Conservation (phyloP, 148 eudicot genomes). For the Amaranthus hypochondriacus region DNA sequence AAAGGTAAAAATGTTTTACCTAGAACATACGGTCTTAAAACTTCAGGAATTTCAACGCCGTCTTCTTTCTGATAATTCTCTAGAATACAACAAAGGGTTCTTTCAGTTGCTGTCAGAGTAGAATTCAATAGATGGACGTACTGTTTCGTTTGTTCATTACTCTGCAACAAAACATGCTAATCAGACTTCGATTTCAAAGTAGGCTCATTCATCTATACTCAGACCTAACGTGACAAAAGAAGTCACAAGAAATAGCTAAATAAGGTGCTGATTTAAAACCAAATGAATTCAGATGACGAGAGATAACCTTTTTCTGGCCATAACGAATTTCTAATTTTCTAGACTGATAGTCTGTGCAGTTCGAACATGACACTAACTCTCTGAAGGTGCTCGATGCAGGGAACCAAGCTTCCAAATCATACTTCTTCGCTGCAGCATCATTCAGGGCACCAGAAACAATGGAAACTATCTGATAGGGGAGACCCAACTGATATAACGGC, state of each 20-base stretch:
- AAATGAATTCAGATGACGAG: not conserved
- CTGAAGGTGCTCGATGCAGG: constrained; percentile 71
- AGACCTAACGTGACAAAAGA: not conserved
- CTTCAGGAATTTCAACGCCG: constrained; percentile 80
- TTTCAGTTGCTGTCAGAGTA: constrained; percentile 85
- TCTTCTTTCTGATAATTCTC: constrained; percentile 85
- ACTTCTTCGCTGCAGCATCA: constrained; percentile 96
- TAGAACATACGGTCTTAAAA: constrained; percentile 49
- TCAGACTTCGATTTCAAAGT: not conserved
- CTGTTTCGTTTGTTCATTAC: constrained; percentile 69
- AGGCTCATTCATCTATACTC: not conserved
- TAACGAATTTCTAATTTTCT: constrained; percentile 72
- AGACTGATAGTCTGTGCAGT: constrained; percentile 93
- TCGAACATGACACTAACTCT: constrained; percentile 94
- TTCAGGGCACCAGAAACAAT: constrained; percentile 93
- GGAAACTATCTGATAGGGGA: constrained; percentile 81
- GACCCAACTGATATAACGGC: constrained; percentile 52
- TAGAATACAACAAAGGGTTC: constrained; percentile 89
- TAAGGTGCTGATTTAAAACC: not conserved
- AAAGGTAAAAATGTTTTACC: constrained; percentile 80
- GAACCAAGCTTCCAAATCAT: constrained; percentile 92
- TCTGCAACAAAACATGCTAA: constrained; percentile 32
- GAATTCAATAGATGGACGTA: constrained; percentile 81
- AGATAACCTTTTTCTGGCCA: constrained; percentile 32
- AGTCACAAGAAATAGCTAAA: not conserved